Base-by-base conservation (phyloP, 2,329 filamentous ascomycete genomes). In the Aspergillus oerlinghausenensis region DNA sequence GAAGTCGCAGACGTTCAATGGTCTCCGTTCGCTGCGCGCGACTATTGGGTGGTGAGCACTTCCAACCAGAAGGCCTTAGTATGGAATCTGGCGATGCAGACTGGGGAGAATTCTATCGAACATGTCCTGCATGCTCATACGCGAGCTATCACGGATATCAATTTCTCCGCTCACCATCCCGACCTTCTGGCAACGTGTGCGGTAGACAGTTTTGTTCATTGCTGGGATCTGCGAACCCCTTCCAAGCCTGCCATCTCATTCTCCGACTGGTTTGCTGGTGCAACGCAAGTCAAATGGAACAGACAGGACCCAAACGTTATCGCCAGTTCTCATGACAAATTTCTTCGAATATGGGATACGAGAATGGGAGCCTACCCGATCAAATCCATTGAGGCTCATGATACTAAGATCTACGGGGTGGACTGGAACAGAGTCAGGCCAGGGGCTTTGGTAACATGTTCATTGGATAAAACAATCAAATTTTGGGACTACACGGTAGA, bases 1-100 rank as follows among this genome's bases (percentile, higher is more conserved):
- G 86, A 96, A 52, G 92, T 96, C 4, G 92, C 93, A 10, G 93
- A 97, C 73, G 92, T 96, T 29, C 93, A 97, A 74, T 97, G 93
- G 93, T 96, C 91, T 10, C 93, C 93, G 0, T 96, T 97, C 71
- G 89, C 92, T 11, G 85, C 84, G 21, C 85, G 92, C 50, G 90
- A 96, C 71, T 92, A 92, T 67, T 97, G 93, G 92, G 88, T 97
- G 19, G 90, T 91, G 38, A 96, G 91, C 57, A 96, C 92, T 0
- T 93, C 92, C 19, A 97, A 97, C 71, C 92, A 97, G 72, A 91
- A 94, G 65, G 94, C 92, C 21, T 80, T 97, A 51, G 90, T 97
- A 21, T 97, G 92, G 92, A 97, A 97, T 71, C 79, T 97, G 58
- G 90, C 88, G 63, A 82, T 91, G 70, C 77, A 78, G 52, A 79